Conservation (phyloP, 192 early-diverging fungal species). For the Allomyces macrogynus region DNA sequence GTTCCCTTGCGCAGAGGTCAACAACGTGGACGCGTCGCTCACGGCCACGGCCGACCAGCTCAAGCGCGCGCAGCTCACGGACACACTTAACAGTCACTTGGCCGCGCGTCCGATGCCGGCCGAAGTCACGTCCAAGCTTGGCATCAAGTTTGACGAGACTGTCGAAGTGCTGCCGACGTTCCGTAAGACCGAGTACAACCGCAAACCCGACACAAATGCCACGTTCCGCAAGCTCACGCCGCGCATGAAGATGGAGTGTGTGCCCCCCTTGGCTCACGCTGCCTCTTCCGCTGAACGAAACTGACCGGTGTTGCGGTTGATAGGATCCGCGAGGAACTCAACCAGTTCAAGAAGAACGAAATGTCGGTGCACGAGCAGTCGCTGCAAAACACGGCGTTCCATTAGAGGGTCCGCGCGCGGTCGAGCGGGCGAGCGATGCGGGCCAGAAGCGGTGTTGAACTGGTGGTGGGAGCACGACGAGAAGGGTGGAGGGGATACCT, state of each 20-base stretch:
- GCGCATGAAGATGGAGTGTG: slow-evolving; percentile 41
- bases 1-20: too few relatives aligned
- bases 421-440: too few relatives aligned
- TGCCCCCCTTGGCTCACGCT: too few relatives aligned
- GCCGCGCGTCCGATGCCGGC: slow-evolving; percentile 21
- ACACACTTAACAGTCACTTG: slow-evolving; percentile 23
- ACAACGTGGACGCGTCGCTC: slow-evolving; percentile 17
- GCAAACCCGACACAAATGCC: slow-evolving; percentile 54
- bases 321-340: slow-evolving; percentile 75
- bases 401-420: too few relatives aligned
- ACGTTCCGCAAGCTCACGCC: slow-evolving; percentile 71
- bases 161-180: slow-evolving; percentile 39
- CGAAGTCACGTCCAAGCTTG: slow-evolving; percentile 15
- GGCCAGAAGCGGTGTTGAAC: too few relatives aligned
- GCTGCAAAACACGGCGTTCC: slow-evolving; percentile 43
- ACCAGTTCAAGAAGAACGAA: slow-evolving; percentile 79
- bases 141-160: slow-evolving; percentile 24
- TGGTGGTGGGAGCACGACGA: too few relatives aligned
- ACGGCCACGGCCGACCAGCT: slow-evolving; percentile 20
- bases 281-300: too few relatives aligned
- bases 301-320: too few relatives aligned
- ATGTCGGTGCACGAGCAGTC: slow-evolving; percentile 76
- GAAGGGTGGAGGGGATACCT: too few relatives aligned
- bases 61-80: slow-evolving; percentile 17
- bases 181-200: slow-evolving; percentile 60